Evolutionary conservation across 345 rosid genomes (phyloP).

Genomic region (Jatropha curcas): DNA sequence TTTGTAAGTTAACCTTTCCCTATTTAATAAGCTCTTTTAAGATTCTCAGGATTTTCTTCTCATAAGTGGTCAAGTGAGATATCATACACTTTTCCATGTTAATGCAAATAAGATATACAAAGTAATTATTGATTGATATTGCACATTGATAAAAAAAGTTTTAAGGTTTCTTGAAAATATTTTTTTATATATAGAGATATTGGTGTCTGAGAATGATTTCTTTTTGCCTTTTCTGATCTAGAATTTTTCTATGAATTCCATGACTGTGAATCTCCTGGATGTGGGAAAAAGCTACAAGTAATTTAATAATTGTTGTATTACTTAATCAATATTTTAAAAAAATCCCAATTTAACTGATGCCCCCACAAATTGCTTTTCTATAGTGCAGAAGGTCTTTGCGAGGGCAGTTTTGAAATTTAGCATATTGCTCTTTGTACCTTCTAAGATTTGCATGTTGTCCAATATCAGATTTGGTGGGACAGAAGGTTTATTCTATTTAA

Average conservation of each 20-base stretch:
- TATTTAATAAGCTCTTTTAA: conserved; percentile 18
- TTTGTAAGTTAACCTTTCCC: conserved; percentile 17
- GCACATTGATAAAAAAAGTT: conserved; percentile 22
- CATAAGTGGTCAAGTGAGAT: conserved; percentile 26
- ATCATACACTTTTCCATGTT: conserved; percentile 22
- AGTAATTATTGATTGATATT: conserved; percentile 25
- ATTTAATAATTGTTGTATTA: not conserved
- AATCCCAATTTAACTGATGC: not conserved
- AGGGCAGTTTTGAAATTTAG: conserved; percentile 42
- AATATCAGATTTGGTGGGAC: conserved; percentile 43
- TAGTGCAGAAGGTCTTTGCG: conserved; percentile 28
- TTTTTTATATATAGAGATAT: conserved; percentile 7
- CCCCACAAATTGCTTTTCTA: conserved; percentile 14
- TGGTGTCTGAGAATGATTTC: conserved; percentile 21
- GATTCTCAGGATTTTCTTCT: conserved; percentile 44
- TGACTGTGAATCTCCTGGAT: not conserved
- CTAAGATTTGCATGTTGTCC: conserved; percentile 39
- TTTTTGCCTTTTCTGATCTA: not conserved
- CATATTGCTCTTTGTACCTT: conserved; percentile 22
- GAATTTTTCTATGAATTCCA: not conserved
- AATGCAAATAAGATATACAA: conserved; percentile 12
- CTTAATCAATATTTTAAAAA: not conserved
- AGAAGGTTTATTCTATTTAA: conserved; percentile 27
- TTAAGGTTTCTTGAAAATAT: conserved; percentile 36
- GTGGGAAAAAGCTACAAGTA: not conserved